Evolutionary conservation across 2,329 filamentous ascomycete genomes (phyloP), one percentile per base, ranked within the genome.

Genomic region (Aspergillus cejpii): DNA sequence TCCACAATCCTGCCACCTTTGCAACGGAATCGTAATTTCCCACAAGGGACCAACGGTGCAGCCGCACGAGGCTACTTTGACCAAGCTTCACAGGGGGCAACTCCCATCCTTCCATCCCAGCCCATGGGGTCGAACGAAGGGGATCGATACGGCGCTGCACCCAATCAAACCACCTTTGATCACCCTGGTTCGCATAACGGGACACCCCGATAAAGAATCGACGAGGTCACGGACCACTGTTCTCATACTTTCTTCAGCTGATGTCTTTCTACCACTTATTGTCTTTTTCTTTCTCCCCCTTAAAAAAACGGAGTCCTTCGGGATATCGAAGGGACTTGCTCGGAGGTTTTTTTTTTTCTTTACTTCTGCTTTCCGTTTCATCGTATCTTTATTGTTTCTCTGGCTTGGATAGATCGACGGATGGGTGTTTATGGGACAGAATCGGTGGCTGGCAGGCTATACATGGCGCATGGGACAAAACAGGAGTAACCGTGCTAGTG

Each of bases 1-100:
- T 63, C 62, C 45, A 60, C 62, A 12, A 61, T 60, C 40, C 59
- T 67, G 41, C 64, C 64, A 49, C 64, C 64, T 45, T 49, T 67
- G 43, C 63, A 64, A 47, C 59, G 58, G 28, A 59, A 51, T 49
- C 61, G 61, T 52, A 57, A 57, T 40, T 59, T 53, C 43, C 52
- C 57, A 10, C 60, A 62, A 43, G 55, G 54, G 28, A 51, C 54
- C 20, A 65, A 63, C 45, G 62, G 62, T 21, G 44, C 51, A 14
- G 45, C 48, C 40, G 39, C 61, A 24, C 52, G 63, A 45, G 55
- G 53, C 15, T 65, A 64, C 39, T 66, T 56, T 43, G 63, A 66
- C n/a, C 61, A 59, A 42, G 47, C 57, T 8, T 59, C 61, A 26
- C 61, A 64, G 24, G 51, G 53, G 39, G 54, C 53, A 17, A 65